Evolutionary conservation across 805 yeast species (phyloP), one percentile per base, ranked within the genome.

Genomic region (Suhomyces faveliae): DNA sequence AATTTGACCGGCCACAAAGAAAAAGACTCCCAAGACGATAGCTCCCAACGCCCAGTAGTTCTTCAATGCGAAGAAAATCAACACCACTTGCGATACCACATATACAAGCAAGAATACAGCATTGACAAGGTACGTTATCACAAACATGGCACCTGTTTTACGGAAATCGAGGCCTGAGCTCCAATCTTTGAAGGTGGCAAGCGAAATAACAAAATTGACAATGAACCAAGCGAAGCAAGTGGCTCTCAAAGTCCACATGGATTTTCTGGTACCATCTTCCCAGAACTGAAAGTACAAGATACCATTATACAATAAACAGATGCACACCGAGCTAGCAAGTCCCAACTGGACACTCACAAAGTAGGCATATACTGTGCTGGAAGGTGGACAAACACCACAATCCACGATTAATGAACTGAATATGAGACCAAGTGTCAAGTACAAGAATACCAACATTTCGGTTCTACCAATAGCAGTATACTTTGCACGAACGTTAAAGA

Each of bases 401-500:
- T 92, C 96, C 4, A 89, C 95, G 19, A 92, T 78, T 42, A 92
- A 71, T 2, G 91, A 77, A 51, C 84, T 69, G 12, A 87, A 76
- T 5, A 81, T 76, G 53, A 87, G 74, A 1, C 79, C 72, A 25
- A 85, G 70, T 51, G 77, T 75, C 37, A 80, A 59, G 66, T 85
- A 82, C 65, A 83, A 85, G 60, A 87, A 85, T 55, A 79, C 80
- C 46, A 89, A 67, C 83, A 90, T 86, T 62, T 94, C 99, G 10
- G 82, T 75, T 51, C 98, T 77, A 3, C 97, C 98, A 49, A 94
- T 91, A 10, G 98, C 97, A 0, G 99, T 94, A 63, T 88, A 91
- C 71, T 92, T 89, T 50, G 84, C 74, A 62, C 91, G 76, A 39
- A 91, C 82, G 56, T 86, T 84, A 71, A 84, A 87, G 10, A 90